Evolutionary conservation across 768 basidiomycete genomes (phyloP).

Genomic region (Filobasidium floriforme): DNA sequence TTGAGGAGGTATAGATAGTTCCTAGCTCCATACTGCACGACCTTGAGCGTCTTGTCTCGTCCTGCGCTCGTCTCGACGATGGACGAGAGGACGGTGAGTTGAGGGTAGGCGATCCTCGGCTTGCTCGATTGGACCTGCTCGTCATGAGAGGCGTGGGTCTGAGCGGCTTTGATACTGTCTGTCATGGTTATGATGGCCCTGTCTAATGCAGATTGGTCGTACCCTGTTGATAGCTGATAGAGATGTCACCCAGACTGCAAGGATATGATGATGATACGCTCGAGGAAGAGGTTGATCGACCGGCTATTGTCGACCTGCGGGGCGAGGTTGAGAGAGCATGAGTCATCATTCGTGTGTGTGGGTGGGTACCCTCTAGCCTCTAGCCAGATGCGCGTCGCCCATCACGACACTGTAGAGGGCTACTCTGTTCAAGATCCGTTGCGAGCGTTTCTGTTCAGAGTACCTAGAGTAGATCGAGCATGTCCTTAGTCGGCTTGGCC

Average conservation of each 20-base stretch:
- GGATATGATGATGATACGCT: too few species aligned
- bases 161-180: background rate
- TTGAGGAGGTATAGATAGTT: conserved; percentile 10
- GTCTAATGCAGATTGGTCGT: background rate
- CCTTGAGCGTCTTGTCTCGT: conserved; percentile 15
- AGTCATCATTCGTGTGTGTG: too few species aligned
- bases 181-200: background rate
- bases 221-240: background rate
- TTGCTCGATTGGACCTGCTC: background rate
- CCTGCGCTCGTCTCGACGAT: conserved; percentile 17
- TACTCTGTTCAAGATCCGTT: too few species aligned
- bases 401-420: too few species aligned
- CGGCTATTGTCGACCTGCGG: too few species aligned
- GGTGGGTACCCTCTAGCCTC: too few species aligned
- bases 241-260: background rate
- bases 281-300: too few species aligned
- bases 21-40: conserved; percentile 12
- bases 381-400: too few species aligned
- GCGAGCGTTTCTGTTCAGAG: too few species aligned
- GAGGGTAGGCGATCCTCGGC: background rate
- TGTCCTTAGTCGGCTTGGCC: too few species aligned
- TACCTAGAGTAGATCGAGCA: too few species aligned
- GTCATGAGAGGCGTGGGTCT: background rate
- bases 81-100: conserved; percentile 7
- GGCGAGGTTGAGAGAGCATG: too few species aligned